phyloP scores from a whole-genome alignment of 257 asterid genomes.

The Solanum medicagineum region DNA sequence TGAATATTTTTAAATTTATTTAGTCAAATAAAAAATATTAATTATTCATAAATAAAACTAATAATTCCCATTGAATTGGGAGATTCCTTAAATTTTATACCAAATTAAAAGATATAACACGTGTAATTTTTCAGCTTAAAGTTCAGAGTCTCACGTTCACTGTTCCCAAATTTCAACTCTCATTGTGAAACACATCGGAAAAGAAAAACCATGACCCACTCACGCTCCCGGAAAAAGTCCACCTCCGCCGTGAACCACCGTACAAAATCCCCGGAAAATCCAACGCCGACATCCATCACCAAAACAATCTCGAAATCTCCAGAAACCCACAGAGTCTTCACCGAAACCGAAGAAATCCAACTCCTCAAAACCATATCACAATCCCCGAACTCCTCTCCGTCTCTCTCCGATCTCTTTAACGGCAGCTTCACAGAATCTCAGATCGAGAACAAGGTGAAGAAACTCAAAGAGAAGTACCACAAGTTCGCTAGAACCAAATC shows the following conservation, averaged over 20 bases:
- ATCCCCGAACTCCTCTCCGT: neutral
- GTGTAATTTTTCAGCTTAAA: neutral
- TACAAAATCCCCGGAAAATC: neutral
- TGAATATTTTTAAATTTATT: too few relatives aligned
- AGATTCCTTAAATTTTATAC: too few relatives aligned
- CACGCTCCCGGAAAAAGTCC: neutral
- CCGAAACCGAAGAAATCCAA: constrained; percentile 2
- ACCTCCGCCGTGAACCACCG: neutral
- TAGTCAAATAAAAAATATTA: too few relatives aligned
- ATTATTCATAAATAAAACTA: too few relatives aligned
- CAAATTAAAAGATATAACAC: neutral
- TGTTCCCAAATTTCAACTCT: neutral
- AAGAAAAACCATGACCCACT: neutral
- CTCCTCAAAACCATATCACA: neutral
- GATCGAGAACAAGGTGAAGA: neutral
- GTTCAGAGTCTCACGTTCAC: neutral
- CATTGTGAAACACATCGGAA: neutral
- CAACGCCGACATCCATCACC: neutral
- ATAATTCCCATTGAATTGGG: too few relatives aligned
- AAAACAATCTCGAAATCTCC: neutral
- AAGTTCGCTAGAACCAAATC: constrained; percentile 5
- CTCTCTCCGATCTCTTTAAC: neutral
- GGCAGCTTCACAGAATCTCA: neutral
- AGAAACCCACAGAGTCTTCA: neutral
- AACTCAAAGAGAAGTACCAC: constrained; percentile 11